Evolutionary conservation across 2,329 filamentous ascomycete species (phyloP).

Genomic region (Clarireedia paspali): DNA sequence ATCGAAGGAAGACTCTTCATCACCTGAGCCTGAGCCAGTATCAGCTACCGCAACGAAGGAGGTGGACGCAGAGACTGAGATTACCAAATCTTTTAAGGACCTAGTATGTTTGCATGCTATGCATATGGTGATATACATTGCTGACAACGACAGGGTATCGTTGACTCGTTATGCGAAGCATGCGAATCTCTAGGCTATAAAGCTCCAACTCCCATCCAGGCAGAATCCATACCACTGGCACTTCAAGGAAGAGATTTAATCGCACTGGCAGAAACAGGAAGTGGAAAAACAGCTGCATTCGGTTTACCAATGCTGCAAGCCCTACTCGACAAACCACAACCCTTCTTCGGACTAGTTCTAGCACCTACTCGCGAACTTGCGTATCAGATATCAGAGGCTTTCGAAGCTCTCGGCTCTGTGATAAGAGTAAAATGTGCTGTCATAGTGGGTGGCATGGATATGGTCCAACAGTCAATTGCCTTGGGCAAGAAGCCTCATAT

Average conservation of each 20-base stretch:
- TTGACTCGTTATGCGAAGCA: conserved; percentile 82
- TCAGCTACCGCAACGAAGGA: conserved; percentile 4
- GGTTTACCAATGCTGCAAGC: conserved; percentile 87
- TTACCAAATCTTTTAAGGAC: conserved; percentile 41
- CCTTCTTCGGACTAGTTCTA: conserved; percentile 81
- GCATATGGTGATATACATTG: neutral
- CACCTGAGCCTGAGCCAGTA: conserved; percentile 2
- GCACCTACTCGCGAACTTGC: conserved; percentile 92
- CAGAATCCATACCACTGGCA: conserved; percentile 73
- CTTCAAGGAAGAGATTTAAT: conserved; percentile 80
- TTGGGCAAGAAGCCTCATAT: conserved; percentile 95
- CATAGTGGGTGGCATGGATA: conserved; percentile 90
- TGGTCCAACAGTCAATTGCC: conserved; percentile 85
- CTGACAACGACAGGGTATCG: conserved; percentile 53
- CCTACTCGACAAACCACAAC: conserved; percentile 78
- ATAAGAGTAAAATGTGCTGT: conserved; percentile 84
- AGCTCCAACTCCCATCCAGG: conserved; percentile 80
- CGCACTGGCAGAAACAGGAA: conserved; percentile 89
- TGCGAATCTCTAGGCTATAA: conserved; percentile 79
- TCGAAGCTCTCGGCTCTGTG: conserved; percentile 78
- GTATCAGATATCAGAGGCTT: conserved; percentile 79
- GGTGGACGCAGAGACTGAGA: conserved; percentile 16
- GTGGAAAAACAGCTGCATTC: conserved; percentile 93
- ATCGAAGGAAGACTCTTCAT: conserved; percentile 7
- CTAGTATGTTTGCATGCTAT: conserved; percentile 28